Percentiles rank a stretch among this genome's conserved stretches.
phyloP scores from a whole-genome alignment of 2,329 filamentous ascomycete species.

The Shiraia bambusicola region DNA sequence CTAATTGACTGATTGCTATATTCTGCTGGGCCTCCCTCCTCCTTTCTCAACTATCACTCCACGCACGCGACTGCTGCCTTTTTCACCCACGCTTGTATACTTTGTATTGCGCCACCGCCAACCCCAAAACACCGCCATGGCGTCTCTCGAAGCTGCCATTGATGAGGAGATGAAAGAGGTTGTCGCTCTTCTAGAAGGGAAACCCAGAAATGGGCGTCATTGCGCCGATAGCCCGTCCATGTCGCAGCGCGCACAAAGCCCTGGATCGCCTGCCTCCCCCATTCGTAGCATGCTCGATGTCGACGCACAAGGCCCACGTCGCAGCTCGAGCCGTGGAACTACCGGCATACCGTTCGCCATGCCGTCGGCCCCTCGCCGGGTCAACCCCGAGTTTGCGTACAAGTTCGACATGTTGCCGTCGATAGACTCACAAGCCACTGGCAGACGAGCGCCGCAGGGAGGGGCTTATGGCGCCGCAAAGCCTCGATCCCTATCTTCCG shows the following conservation, averaged over 20 bases:
- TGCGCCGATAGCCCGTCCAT: constrained; percentile 33
- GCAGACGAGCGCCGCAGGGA: constrained; percentile 47
- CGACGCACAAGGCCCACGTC: constrained; percentile 29
- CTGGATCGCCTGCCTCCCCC: constrained; percentile 57
- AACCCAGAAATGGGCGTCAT: constrained; percentile 19
- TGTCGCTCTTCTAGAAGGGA: constrained; percentile 65
- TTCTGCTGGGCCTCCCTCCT: background rate
- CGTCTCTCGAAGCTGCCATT: constrained; percentile 71
- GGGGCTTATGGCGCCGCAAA: constrained; percentile 43
- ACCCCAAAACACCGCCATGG: constrained; percentile 50
- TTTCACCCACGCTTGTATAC: background rate
- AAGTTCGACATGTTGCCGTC: constrained; percentile 51
- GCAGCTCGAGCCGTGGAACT: constrained; percentile 39
- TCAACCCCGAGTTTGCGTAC: constrained; percentile 45
- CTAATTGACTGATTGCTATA: background rate
- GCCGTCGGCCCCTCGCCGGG: constrained; percentile 36
- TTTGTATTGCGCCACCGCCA: no score
- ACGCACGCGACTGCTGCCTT: constrained; percentile 11
- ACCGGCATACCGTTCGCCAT: constrained; percentile 32
- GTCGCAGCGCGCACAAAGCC: constrained; percentile 55
- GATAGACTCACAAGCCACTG: constrained; percentile 46
- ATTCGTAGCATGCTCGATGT: constrained; percentile 51
- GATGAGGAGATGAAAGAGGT: constrained; percentile 78
- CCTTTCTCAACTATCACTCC: constrained; percentile 1
- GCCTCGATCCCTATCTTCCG: constrained; percentile 50